phyloP scores from a whole-genome alignment of 306 rosid genomes.

The Cucurbita argyrosperma region DNA sequence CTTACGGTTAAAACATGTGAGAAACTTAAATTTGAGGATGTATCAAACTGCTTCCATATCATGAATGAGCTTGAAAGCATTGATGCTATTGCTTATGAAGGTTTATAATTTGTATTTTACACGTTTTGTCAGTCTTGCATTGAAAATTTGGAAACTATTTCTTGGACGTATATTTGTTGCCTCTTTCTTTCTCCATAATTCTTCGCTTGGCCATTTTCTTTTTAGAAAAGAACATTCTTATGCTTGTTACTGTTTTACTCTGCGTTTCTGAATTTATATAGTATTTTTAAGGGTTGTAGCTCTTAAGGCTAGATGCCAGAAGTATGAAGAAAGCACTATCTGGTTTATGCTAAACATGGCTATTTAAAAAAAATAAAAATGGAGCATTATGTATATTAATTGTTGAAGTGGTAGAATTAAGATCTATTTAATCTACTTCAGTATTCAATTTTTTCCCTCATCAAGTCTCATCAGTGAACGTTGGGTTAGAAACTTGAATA shows the following conservation, averaged over 20 bases:
- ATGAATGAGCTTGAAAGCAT: not conserved
- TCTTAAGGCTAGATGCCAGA: not conserved
- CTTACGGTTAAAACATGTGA: not conserved
- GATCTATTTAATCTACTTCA: not conserved
- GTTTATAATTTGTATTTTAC: not conserved
- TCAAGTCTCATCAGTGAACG: not conserved
- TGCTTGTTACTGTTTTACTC: not conserved
- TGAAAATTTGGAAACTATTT: not conserved
- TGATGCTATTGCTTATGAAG: not conserved
- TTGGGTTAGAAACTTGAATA: not conserved
- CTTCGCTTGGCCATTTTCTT: not conserved
- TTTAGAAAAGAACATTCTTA: not conserved
- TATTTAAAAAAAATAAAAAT: not conserved
- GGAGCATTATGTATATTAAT: not conserved
- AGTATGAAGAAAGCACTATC: not conserved
- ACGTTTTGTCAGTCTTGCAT: not conserved
- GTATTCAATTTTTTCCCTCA: not conserved
- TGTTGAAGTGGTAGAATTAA: not conserved
- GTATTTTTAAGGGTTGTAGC: not conserved
- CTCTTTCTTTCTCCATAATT: not conserved
- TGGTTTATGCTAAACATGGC: not conserved
- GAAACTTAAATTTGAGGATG: not conserved
- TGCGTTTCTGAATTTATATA: not conserved
- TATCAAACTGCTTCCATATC: not conserved
- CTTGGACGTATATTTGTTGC: not conserved